Evolutionary conservation across 306 rosid species (phyloP), one percentile per base, ranked within the genome.

Genomic region (Luffa acutangula): DNA sequence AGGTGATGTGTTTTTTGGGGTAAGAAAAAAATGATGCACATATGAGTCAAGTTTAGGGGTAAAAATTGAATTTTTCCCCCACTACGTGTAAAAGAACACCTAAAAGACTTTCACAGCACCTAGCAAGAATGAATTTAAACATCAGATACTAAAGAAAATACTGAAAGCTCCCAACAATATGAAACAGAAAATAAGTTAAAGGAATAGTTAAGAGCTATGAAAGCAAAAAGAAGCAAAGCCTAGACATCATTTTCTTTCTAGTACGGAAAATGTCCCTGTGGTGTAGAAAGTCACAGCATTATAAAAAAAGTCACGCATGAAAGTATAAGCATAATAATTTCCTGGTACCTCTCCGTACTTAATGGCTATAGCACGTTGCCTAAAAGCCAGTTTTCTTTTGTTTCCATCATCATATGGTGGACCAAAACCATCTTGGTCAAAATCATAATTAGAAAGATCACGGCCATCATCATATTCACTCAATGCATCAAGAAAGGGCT

Each of bases 321-420:
- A 71, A 71, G 3, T 17, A 41, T 41, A 39, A 37, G 5, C 76
- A 10, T 41, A 42, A 67, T n/a, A 42, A 67, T 9, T 62, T 21
- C 13, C 63, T 58, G 78, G 70, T 83, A 94, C 98, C 98, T 87
- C 79, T 45, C 56, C 70, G 83, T 92, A 94, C 65, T 89, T 91
- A 63, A 85, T 77, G 69, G 95, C 85, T 76, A 94, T 85, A 82
- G 85, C 60, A 51, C 97, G 86, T 79, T 94, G 95, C 85, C 97
- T 92, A 80, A 91, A 94, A n/a, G 97, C 97, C 37, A 94, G 86
- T 81, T 94, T 94, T 78, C 88, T 84, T 84, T 88, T 91, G 89
- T 85, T 89, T 65, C 21, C 88, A 76, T 92, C 92, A 73, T 88
- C 93, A 59, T 42, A 21, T 6, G 92, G 90, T 66, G 90, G 79